phyloP scores from a whole-genome alignment of 1,284 basidiomycete genomes.

The Melanopsichium pennsylvanicum region DNA sequence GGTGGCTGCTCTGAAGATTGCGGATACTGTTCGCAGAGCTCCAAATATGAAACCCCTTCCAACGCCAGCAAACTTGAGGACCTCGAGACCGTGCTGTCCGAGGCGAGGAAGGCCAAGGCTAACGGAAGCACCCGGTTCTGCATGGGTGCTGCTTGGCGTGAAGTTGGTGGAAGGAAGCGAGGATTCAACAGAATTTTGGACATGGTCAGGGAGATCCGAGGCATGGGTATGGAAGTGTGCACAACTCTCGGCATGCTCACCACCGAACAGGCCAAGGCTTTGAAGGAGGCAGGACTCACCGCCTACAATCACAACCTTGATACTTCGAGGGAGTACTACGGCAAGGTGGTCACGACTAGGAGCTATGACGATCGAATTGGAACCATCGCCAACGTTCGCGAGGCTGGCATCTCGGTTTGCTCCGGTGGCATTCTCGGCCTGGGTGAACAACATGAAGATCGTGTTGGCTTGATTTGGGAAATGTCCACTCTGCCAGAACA shows the following conservation, averaged over 20 bases:
- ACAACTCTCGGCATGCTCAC: slow-evolving; percentile 97
- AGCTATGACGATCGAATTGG: slow-evolving; percentile 91
- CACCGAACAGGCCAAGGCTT: slow-evolving; percentile 81
- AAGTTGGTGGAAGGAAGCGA: slow-evolving; percentile 88
- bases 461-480: slow-evolving; percentile 93
- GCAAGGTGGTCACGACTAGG: slow-evolving; percentile 90
- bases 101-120: slow-evolving; percentile 85
- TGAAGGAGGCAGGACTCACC: slow-evolving; percentile 94
- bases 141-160: slow-evolving; percentile 99
- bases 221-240: slow-evolving; percentile 76
- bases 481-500: slow-evolving; percentile 88
- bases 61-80: slow-evolving; percentile 88
- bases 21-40: slow-evolving; percentile 97
- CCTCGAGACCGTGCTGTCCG: slow-evolving; percentile 82
- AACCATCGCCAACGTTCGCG: slow-evolving; percentile 87
- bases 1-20: slow-evolving; percentile 93
- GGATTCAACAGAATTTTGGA: slow-evolving; percentile 92
- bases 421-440: slow-evolving; percentile 95
- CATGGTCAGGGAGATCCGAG: slow-evolving; percentile 78
- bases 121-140: slow-evolving; percentile 98
- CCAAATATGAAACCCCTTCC: slow-evolving; percentile 86
- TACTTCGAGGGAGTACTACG: slow-evolving; percentile 96
- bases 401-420: slow-evolving; percentile 95
- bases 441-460: slow-evolving; percentile 87
- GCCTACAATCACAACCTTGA: slow-evolving; percentile 99